Conservation (phyloP, 2,329 filamentous ascomycete genomes). For the Fusarium sp. region DNA sequence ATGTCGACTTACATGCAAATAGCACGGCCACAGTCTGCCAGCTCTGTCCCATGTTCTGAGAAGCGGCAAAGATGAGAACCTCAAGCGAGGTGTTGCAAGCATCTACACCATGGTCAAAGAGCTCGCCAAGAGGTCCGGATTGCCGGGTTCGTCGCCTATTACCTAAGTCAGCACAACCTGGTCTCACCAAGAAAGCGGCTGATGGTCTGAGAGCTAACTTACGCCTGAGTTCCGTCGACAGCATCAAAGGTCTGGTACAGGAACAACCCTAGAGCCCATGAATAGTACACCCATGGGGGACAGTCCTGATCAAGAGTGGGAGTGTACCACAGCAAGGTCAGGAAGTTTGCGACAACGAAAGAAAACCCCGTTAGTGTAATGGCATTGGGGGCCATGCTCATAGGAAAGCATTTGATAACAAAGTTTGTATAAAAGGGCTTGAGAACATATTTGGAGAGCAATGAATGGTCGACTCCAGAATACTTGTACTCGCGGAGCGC, state of each 20-base stretch:
- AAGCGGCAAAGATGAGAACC: conserved; percentile 88
- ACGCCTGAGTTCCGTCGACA: conserved; percentile 94
- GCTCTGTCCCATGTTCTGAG: conserved; percentile 91
- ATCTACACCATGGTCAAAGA: conserved; percentile 98
- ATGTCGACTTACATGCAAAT: conserved; percentile 75
- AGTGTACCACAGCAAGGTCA: conserved; percentile 95
- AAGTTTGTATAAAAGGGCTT: conserved; percentile 98
- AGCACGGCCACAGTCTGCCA: conserved; percentile 88
- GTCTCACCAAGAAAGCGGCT: not conserved
- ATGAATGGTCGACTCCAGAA: conserved; percentile 87
- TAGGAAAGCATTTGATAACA: conserved; percentile 93
- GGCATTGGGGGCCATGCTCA: conserved; percentile 89
- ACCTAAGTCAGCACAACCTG: conserved; percentile 15
- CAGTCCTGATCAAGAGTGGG: conserved; percentile 95
- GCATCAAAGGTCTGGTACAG: conserved; percentile 99
- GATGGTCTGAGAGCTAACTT: conserved; percentile 54
- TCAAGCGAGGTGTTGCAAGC: conserved; percentile 96
- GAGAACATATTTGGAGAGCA: conserved; percentile 90
- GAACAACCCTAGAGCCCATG: conserved; percentile 90
- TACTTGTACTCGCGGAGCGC: conserved; percentile 97
- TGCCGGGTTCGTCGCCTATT: conserved; percentile 84
- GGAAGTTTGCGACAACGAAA: conserved; percentile 88
- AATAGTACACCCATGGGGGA: conserved; percentile 93
- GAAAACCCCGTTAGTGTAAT: conserved; percentile 92
- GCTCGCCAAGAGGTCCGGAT: conserved; percentile 91